A percentile compares a stretch with the other conserved stretches of the same genome.
Evolutionary conservation across 75 land plant genomes (phyloP).

Genomic region (Selaginella moellendorffii): DNA sequence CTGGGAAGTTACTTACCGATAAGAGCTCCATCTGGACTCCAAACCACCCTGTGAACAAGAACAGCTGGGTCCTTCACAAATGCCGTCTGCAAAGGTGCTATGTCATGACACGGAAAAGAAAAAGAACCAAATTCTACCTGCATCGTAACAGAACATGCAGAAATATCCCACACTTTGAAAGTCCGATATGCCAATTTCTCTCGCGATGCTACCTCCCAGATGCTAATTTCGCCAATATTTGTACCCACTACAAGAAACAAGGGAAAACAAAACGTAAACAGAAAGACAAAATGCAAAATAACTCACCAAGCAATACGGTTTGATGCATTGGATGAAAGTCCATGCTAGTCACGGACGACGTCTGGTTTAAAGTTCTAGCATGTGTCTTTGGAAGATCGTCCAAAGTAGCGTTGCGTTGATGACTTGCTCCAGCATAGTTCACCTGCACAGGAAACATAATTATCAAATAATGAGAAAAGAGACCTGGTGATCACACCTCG

Average conservation of each 20-base stretch:
- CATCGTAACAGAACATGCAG: slow-evolving; percentile 41
- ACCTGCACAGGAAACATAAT: neutral
- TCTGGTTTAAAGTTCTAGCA: slow-evolving; percentile 48
- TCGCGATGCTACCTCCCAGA: slow-evolving; percentile 70
- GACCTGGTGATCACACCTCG: slow-evolving; percentile 21
- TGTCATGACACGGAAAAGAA: neutral
- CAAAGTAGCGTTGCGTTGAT: neutral
- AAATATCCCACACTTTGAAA: slow-evolving; percentile 78
- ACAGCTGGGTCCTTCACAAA: slow-evolving; percentile 38
- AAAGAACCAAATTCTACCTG: slow-evolving; percentile 30
- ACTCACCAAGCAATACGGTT: slow-evolving; percentile 61
- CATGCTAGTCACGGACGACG: slow-evolving; percentile 81
- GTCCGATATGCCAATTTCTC: slow-evolving; percentile 45
- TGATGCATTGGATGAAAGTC: slow-evolving; percentile 87
- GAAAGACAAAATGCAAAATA: neutral
- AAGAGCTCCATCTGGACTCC: slow-evolving; percentile 70
- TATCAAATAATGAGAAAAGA: neutral
- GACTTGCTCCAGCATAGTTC: neutral
- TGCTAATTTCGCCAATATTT: slow-evolving; percentile 68
- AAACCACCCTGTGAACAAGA: slow-evolving; percentile 38
- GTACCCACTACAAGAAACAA: slow-evolving; percentile 56
- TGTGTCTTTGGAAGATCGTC: slow-evolving; percentile 25
- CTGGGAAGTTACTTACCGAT: slow-evolving; percentile 53
- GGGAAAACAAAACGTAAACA: neutral
- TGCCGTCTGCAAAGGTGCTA: slow-evolving; percentile 35